Evolutionary conservation across 768 basidiomycete genomes (phyloP).

Genomic region (Mycena leptocephala): DNA sequence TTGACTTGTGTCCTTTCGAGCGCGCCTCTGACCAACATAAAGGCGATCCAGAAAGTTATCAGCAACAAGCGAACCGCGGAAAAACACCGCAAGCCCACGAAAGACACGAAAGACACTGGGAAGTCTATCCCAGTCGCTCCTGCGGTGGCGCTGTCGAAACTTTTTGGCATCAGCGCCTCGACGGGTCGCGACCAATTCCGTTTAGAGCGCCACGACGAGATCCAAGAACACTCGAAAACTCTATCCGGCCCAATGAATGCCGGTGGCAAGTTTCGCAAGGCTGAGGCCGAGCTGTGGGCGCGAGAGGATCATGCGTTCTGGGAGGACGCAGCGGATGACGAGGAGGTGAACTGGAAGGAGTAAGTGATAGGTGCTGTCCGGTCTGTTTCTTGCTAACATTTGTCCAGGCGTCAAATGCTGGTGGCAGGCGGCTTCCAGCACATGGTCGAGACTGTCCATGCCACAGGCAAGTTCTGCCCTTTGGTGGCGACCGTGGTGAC

Average conservation of each 20-base stretch:
- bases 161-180: neutral
- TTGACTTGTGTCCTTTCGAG: no score
- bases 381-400: neutral
- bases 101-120: neutral
- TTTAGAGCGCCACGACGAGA: slow-evolving; percentile 2
- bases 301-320: slow-evolving; percentile 16
- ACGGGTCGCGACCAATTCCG: slow-evolving; percentile 28
- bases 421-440: slow-evolving; percentile 11
- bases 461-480: slow-evolving; percentile 2
- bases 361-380: neutral
- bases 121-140: neutral
- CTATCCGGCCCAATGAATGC: slow-evolving; percentile 3
- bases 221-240: neutral
- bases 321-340: slow-evolving; percentile 8
- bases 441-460: slow-evolving; percentile 19
- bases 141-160: neutral
- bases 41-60: slow-evolving; percentile 22
- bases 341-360: slow-evolving; percentile 27
- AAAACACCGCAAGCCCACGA: neutral
- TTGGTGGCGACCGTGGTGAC: slow-evolving; percentile 14
- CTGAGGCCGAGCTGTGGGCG: slow-evolving; percentile 13
- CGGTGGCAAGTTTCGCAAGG: slow-evolving; percentile 25
- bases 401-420: slow-evolving; percentile 16
- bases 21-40: no score
- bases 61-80: slow-evolving; percentile 14